phyloP scores from a whole-genome alignment of 1,284 basidiomycete species.

The Pterula multifida region DNA sequence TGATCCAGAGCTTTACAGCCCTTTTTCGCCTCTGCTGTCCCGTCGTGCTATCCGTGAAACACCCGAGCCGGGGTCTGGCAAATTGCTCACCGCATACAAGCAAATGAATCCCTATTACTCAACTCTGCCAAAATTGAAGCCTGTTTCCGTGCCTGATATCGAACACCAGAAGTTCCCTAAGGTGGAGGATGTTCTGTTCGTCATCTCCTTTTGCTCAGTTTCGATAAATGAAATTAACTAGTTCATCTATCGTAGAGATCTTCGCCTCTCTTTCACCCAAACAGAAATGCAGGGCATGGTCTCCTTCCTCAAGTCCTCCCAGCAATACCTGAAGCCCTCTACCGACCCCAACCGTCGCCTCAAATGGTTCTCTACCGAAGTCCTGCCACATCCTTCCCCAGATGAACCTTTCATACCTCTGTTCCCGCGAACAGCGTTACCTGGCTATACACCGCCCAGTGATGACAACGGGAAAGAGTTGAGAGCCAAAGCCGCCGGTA shows the following conservation, averaged over 20 bases:
- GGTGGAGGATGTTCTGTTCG: background rate
- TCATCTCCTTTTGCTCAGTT: background rate
- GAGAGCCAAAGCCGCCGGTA: background rate
- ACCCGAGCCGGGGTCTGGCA: background rate
- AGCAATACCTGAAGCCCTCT: background rate
- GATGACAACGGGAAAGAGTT: background rate
- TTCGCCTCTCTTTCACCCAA: background rate
- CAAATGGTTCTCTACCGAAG: background rate
- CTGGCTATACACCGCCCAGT: background rate
- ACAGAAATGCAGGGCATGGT: background rate
- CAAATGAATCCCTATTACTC: background rate
- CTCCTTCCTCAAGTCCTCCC: background rate
- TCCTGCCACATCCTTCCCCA: background rate
- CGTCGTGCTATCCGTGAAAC: conserved; percentile 1
- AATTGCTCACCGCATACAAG: background rate
- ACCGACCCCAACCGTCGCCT: background rate
- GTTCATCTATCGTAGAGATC: background rate
- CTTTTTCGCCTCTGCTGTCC: background rate
- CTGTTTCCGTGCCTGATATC: background rate
- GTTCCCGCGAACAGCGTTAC: background rate
- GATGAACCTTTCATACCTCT: background rate
- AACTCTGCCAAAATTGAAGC: background rate
- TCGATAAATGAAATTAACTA: too few relatives aligned
- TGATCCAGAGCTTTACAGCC: background rate
- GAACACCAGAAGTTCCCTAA: background rate